A percentile compares a stretch with the other conserved stretches of the same genome.
Conservation (phyloP, 768 basidiomycete species). For the Phlegmacium glaucopus region DNA sequence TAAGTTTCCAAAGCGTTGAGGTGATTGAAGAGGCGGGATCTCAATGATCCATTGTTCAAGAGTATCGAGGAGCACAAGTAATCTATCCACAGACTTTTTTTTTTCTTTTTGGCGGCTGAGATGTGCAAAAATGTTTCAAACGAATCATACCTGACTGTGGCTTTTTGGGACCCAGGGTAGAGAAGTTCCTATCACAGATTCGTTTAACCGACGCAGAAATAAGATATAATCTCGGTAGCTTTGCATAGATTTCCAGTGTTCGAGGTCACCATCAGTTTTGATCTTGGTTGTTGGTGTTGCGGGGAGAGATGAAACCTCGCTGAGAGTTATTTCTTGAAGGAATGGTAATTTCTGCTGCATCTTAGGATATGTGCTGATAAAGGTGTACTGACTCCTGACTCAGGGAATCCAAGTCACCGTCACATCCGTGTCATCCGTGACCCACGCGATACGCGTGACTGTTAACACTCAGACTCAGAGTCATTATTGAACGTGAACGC, state of each 20-base stretch:
- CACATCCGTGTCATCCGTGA: neutral
- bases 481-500: too few relatives aligned
- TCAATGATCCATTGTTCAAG: conserved; percentile 76
- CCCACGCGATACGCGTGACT: neutral
- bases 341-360: neutral
- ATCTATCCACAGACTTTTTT: conserved; percentile 32
- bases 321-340: conserved; percentile 1
- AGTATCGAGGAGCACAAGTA: conserved; percentile 57
- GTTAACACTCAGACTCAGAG: neutral
- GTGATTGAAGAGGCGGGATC: conserved; percentile 68
- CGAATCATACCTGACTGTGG: conserved; percentile 32
- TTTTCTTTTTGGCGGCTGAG: conserved; percentile 2
- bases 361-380: neutral
- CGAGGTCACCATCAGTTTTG: conserved; percentile 68
- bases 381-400: too few relatives aligned
- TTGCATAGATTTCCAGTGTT: conserved; percentile 63
- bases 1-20: conserved; percentile 90
- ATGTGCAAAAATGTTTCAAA: neutral
- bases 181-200: conserved; percentile 66
- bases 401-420: too few relatives aligned
- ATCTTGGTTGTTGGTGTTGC: conserved; percentile 52
- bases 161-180: conserved; percentile 40
- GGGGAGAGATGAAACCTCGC: conserved; percentile 13
- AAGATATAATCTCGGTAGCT: conserved; percentile 73
- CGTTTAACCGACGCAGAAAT: conserved; percentile 74